Conservation (phyloP, 1,139 yeast genomes). For the Arxiozyma slooffiae region DNA sequence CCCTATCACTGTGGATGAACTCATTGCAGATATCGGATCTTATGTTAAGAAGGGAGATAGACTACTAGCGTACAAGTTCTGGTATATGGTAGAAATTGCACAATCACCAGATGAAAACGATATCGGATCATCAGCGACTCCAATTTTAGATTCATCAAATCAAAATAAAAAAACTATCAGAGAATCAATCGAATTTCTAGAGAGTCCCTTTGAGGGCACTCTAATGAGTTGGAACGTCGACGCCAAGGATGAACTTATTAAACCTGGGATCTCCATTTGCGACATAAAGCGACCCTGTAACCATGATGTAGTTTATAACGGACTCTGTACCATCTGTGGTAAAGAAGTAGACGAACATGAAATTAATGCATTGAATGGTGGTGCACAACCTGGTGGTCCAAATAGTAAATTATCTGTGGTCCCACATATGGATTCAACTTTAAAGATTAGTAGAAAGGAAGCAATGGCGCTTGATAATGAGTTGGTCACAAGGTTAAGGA, state of each 20-base stretch:
- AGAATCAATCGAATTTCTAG: conserved; percentile 39
- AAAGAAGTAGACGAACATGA: conserved; percentile 69
- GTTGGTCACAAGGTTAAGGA: conserved; percentile 51
- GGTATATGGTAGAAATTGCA: conserved; percentile 29
- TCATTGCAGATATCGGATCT: conserved; percentile 23
- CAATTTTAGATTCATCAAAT: not conserved
- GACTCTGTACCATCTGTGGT: conserved; percentile 92
- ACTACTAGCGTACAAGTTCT: conserved; percentile 28
- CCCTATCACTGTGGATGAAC: conserved; percentile 28
- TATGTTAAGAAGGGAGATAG: conserved; percentile 26
- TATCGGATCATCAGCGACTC: not conserved
- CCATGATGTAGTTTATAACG: conserved; percentile 93
- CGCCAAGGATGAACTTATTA: conserved; percentile 52
- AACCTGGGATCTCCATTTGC: conserved; percentile 42
- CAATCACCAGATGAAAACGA: conserved; percentile 20
- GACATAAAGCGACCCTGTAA: conserved; percentile 72
- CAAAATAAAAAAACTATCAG: conserved; percentile 18
- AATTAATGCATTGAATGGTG: conserved; percentile 32
- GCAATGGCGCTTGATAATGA: conserved; percentile 73
- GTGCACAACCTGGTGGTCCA: conserved; percentile 29
- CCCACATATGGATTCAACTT: conserved; percentile 83
- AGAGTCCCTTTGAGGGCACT: conserved; percentile 73
- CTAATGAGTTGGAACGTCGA: conserved; percentile 43
- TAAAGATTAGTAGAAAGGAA: conserved; percentile 75
- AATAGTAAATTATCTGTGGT: conserved; percentile 71